Conservation (phyloP, 2,329 filamentous ascomycete species). For the Hypocrella siamensis region DNA sequence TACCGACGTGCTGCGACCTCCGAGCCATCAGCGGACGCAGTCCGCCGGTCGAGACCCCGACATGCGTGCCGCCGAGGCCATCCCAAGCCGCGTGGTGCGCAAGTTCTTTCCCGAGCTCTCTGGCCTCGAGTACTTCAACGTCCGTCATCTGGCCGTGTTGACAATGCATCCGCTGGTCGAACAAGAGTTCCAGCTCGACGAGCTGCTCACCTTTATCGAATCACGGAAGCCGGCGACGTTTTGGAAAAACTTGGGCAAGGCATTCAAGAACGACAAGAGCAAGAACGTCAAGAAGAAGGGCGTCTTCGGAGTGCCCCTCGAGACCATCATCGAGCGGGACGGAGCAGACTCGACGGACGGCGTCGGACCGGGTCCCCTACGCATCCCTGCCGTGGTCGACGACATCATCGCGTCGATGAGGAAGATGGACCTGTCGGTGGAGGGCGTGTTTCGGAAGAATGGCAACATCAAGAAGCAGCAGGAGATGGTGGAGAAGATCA, state of each 20-base stretch:
- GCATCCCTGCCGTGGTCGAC: constrained; percentile 88
- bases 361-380: constrained; percentile 77
- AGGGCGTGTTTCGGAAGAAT: constrained; percentile 97
- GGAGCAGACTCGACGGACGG: constrained; percentile 97
- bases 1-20: constrained; percentile 29
- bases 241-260: constrained; percentile 96
- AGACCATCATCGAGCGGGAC: constrained; percentile 79
- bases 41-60: constrained; percentile 36
- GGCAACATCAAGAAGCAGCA: constrained; percentile 92
- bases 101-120: constrained; percentile 95
- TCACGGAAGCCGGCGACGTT: constrained; percentile 78
- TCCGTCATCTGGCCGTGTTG: constrained; percentile 84
- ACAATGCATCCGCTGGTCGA: constrained; percentile 90
- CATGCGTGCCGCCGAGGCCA: constrained; percentile 33
- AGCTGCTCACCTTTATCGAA: constrained; percentile 83
- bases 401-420: constrained; percentile 89
- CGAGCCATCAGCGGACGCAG: constrained; percentile 51
- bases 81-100: constrained; percentile 42
- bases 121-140: constrained; percentile 91
- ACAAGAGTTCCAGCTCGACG: constrained; percentile 81
- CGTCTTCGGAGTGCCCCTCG: constrained; percentile 79
- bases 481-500: constrained; percentile 73
- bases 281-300: constrained; percentile 81
- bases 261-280: constrained; percentile 73
- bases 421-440: constrained; percentile 97